Evolutionary conservation across 352 stramenopile genomes (phyloP), one percentile per base, ranked within the genome.

Genomic region (Phytophthora syringae): DNA sequence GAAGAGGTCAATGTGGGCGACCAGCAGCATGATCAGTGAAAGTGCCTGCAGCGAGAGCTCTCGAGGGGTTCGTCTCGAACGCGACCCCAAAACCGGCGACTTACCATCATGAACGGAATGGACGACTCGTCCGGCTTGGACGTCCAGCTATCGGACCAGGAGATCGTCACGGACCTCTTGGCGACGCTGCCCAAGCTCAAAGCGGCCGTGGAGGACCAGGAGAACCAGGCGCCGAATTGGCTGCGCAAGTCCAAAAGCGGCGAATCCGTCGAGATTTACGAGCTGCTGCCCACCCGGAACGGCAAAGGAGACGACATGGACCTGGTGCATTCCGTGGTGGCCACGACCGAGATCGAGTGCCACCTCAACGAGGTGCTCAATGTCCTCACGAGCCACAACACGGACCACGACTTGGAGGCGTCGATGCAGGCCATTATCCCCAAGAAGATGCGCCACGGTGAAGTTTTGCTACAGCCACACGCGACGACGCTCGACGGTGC

Each of bases 351-450:
- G 53, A 74, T 90, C 10, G 58, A 73, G 10, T 88, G 78, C 49
- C 78, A 88, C 55, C 40, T 90, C n/a, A 88, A 88, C 40, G 81
- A 90, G 27, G 77, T 90, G 25, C 52, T 90, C 12, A 90, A 86
- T 20, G 77, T 88, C 7, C 66, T 90, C 3, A 77, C 74, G 5
- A 75, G 70, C n/a, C 76, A 71, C n/a, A 64, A 84, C 18, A 75
- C 65, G 2, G 77, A 76, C 51, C 63, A 71, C 37, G 72, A 80
- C 32, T 78, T 82, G 45, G 72, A 88, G 49, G 68, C 72, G 0
- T 76, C 79, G 7, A 85, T 88, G 77, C 34, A 57, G 24, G 73
- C 75, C 0, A 67, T 90, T 21, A 67, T 72, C 37, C 60, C 64
- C 11, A 78, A 72, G 40, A 74, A 72, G 12, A 78, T 78, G 32